Evolutionary conservation across 2,329 filamentous ascomycete species (phyloP), one percentile per base, ranked within the genome.

Genomic region (Aspergillus carbonarius): DNA sequence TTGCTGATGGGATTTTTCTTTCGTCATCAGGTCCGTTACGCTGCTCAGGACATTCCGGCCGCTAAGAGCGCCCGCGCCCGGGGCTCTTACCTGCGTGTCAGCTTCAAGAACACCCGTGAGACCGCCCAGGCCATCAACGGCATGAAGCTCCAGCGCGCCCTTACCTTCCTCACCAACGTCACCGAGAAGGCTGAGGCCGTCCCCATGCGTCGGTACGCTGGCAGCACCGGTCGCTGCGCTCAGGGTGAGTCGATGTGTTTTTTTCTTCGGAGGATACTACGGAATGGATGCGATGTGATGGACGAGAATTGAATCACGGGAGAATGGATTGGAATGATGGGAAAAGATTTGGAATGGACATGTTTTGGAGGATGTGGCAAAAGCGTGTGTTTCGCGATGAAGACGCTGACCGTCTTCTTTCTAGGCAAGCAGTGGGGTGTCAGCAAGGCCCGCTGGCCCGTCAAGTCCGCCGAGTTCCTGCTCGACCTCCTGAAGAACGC

Each of bases 91-190:
- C 91, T 99, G 76, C 92, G 95, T 80, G 93, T 98, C 74, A 96
- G 91, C 74, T 99, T 97, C 91, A 99, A 99, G 90, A 99, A 99
- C 89, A 99, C 95, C 80, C 92, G 95, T 78, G 96, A 99, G 87
- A 97, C 93, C 71, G 95, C 96, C 69, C 95, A 98, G 86, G 93
- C 93, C 76, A 96, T 99, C 88, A 98, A 95, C 84, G 93, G 93
- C 83, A 96, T 92, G 92, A 97, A 97, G 86, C 81, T 98, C 78
- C 86, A 92, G 83, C 93, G 95, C 78, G 95, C 95, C 76, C 83
- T 97, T 72, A 88, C 88, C 79, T 99, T 96, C 89, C 91, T 99
- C 78, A 91, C 96, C 86, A 98, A 99, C 82, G 95, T 99, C 75
- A 87, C 91, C 83, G 90, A 89, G 82, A 92, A 99, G 86, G 91